A percentile compares a stretch with the other conserved stretches of the same genome.
Evolutionary conservation across 768 basidiomycete genomes (phyloP).

Genomic region (Tubosaeta brunneosetosa): DNA sequence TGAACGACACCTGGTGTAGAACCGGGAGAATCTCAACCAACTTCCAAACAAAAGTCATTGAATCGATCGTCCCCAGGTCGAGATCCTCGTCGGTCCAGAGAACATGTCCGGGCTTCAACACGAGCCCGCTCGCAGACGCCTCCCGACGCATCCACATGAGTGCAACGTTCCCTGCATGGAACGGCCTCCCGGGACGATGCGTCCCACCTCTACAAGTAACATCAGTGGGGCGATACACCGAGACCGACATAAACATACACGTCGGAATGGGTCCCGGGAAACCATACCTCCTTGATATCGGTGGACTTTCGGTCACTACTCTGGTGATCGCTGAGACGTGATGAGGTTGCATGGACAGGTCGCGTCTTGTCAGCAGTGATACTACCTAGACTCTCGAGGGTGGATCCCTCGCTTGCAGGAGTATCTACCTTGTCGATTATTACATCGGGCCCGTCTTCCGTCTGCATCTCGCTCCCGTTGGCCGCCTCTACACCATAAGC

Average conservation of each 20-base stretch:
- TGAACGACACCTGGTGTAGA: slow-evolving; percentile 16
- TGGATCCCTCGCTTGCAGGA: slow-evolving; percentile 1
- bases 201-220: slow-evolving; percentile 11
- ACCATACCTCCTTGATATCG: slow-evolving; percentile 57
- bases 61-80: slow-evolving; percentile 13
- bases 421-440: background rate
- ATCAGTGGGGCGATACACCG: background rate
- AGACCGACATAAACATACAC: slow-evolving; percentile 13
- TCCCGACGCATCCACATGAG: slow-evolving; percentile 31
- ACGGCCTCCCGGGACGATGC: slow-evolving; percentile 9
- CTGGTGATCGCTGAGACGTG: background rate
- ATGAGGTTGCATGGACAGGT: background rate
- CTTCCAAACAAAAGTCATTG: slow-evolving; percentile 15
- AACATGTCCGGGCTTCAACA: slow-evolving; percentile 15
- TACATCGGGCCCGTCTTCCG: background rate
- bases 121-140: slow-evolving; percentile 21
- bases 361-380: background rate
- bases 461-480: background rate
- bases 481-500: background rate
- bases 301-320: background rate
- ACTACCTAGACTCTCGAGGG: background rate
- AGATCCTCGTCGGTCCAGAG: slow-evolving; percentile 18
- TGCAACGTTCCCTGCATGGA: slow-evolving; percentile 15
- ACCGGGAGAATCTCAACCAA: slow-evolving; percentile 12
- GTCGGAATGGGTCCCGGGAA: slow-evolving; percentile 42